Base-by-base conservation (phyloP, 768 basidiomycete species). In the Boletus edulis region DNA sequence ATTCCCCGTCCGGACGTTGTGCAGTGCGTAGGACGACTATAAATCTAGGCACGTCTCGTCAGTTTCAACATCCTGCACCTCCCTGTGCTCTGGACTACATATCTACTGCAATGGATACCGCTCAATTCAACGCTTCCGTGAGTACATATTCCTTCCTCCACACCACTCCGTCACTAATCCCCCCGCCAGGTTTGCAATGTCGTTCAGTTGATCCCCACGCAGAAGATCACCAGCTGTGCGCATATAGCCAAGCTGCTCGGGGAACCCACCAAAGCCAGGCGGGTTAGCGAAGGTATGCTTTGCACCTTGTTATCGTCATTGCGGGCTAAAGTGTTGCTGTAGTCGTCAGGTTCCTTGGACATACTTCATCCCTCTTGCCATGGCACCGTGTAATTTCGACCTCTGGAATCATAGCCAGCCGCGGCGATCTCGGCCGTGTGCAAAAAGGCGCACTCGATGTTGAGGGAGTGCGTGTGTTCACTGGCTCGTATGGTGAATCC, bases 211-310 rank as follows among this genome's bases (percentile, higher is more conserved):
- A 87, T 92, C 49, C 89, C 89, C 4, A 68, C 67, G n/a, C 75
- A 76, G 46, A 79, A 77, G 56, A 86, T 90, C 9, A 89, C 88
- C 0, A 87, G 81, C 45, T 91, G 65, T 87, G 87, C 84, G 10
- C 88, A 92, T 64, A 81, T 92, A 51, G 89, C 90, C 4, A 89
- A 84, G 62, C 75, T 91, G 5, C 77, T 87, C 43, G 89, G 89
- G 18, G 86, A 86, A 81, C 89, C 89, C 0, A 77, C 75, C 14
- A 80, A 91, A 68, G 83, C 89, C 10, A 78, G 90, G 44, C 87
- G 86, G 58, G 89, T 91, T n/a, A 89, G 86, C 3, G 85, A 90
- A 80, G 87, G 90, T 86, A 60, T 46, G 73, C 15, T 14, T 17
- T 34, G 46, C 27, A 32, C 14, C 18, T 17, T 44, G 18, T 24